A percentile compares a stretch with the other conserved stretches of the same genome.
These are phyloP conservation scores for Selenicereus undatus DNA, from an alignment of 148 eudicot species.

Conservation along the genomic window DNA sequence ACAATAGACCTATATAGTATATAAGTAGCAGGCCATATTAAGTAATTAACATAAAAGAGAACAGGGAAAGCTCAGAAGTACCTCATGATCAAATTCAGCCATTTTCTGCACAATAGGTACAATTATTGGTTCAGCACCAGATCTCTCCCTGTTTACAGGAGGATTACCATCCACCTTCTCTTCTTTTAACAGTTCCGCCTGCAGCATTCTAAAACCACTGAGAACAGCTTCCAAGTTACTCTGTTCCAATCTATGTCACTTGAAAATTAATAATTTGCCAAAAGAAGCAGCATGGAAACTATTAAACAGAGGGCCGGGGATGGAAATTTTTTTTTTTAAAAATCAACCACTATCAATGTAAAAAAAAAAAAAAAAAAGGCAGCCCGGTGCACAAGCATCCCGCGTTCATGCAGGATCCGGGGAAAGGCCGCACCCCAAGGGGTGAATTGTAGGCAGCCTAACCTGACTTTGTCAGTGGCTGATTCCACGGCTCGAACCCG, in stretches of 20 bases:
- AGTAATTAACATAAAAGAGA: not conserved
- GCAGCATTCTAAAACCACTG: conserved; percentile 29
- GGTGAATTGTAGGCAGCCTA: too few species aligned
- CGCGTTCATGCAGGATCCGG: too few species aligned
- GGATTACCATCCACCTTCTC: conserved; percentile 35
- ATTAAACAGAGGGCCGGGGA: not conserved
- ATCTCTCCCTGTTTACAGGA: conserved; percentile 51
- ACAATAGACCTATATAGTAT: not conserved
- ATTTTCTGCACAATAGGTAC: conserved; percentile 88
- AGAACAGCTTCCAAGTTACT: conserved; percentile 14
- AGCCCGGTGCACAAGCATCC: too few species aligned
- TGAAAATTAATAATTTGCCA: not conserved
- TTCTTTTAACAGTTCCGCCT: conserved; percentile 51
- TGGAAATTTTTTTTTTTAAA: conserved; percentile 4
- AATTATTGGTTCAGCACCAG: conserved; percentile 79
- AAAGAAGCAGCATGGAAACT: not conserved
- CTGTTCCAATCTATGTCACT: conserved; percentile 9
- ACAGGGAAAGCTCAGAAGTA: conserved; percentile 21
- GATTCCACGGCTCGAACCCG: too few species aligned
- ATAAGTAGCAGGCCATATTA: not conserved
- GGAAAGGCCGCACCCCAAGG: too few species aligned
- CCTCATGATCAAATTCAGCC: conserved; percentile 99
- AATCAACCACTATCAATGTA: conserved; percentile 52
- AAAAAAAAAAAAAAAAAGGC: too few species aligned
- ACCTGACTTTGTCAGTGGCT: too few species aligned